Evolutionary conservation across 345 rosid species (phyloP).

Genomic region (Linum usitatissimum): DNA sequence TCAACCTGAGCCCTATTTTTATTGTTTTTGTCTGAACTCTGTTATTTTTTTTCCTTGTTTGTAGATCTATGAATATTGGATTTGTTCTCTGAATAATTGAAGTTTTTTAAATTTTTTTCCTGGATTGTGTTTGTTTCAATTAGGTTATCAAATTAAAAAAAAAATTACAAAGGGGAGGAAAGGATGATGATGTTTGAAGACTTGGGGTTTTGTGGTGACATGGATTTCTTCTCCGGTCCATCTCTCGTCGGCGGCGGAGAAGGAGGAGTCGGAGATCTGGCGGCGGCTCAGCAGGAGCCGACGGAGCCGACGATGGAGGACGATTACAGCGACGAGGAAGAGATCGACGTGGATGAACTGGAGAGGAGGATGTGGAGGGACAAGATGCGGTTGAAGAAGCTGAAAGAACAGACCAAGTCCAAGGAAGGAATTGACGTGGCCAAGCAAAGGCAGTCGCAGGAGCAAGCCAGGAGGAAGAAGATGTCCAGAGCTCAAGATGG

Average conservation of each 20-base stretch:
- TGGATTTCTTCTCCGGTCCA: slow-evolving; percentile 53
- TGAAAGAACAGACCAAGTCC: slow-evolving; percentile 53
- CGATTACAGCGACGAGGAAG: slow-evolving; percentile 52
- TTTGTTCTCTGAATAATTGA: neutral
- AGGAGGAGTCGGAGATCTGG: slow-evolving; percentile 11
- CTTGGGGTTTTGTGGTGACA: slow-evolving; percentile 66
- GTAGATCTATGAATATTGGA: neutral
- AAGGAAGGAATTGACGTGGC: slow-evolving; percentile 42
- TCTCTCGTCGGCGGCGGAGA: slow-evolving; percentile 20
- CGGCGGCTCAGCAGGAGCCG: slow-evolving; percentile 29
- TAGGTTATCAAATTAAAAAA: neutral
- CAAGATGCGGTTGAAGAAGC: slow-evolving; percentile 54
- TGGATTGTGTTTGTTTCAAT: neutral
- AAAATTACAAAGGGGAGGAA: neutral
- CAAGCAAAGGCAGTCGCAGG: slow-evolving; percentile 66
- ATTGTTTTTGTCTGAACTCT: neutral
- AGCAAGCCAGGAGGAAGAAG: slow-evolving; percentile 61
- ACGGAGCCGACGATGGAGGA: slow-evolving; percentile 40
- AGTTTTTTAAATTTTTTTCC: too few relatives aligned
- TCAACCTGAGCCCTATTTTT: neutral
- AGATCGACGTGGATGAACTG: slow-evolving; percentile 63
- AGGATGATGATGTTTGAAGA: slow-evolving; percentile 62
- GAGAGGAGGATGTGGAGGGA: slow-evolving; percentile 80
- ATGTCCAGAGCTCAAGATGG: slow-evolving; percentile 83
- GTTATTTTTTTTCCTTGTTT: neutral